Evolutionary conservation across 495 filamentous ascomycete species (phyloP), one percentile per base, ranked within the genome.

Genomic region (Hypomontagnella monticulosa): DNA sequence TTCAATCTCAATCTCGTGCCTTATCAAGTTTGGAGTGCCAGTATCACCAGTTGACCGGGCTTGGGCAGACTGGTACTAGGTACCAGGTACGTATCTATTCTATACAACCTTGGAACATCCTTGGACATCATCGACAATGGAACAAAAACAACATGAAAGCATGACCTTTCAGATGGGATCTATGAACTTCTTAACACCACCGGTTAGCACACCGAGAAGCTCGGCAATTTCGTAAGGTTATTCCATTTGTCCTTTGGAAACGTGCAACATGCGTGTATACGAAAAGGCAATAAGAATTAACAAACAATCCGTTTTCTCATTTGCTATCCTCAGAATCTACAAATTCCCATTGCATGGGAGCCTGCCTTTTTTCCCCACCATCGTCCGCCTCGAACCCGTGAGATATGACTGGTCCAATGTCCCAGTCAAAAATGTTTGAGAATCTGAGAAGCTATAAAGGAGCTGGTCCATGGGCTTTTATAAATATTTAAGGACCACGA

Each of bases 351-450:
- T 66, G 41, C 50, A 52, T 20, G 14, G 33, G 18, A 57, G 57
- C 47, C 55, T 57, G 38, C 38, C 12, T 15, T 56, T 65, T 27
- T 56, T 65, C 67, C 54, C 70, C 70, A 68, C 70, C 36, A 60
- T 71, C 57, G 57, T 64, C 63, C 67, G 70, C 69, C 64, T 63
- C 64, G 57, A 66, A 43, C 23, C 49, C 2, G 32, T n/a, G 15
- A 16, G 33, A 37, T 18, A 42, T 36, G 34, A 54, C 46, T 46
- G 42, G 16, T 40, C 23, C 10, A 49, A 33, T 38, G 14, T 38
- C 5, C 18, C 34, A 33, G 36, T 16, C 12, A 32, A 53, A 23
- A 50, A 43, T 38, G 19, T 16, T 42, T 54, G n/a, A 43, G 19
- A 49, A 15, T 9, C 37, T 5, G 0, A 16, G 10, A 16, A 34